A percentile compares a stretch with the other conserved stretches of the same genome.
phyloP scores from a whole-genome alignment of 2,329 filamentous ascomycete genomes.

The Bipolaris sorokiniana region DNA sequence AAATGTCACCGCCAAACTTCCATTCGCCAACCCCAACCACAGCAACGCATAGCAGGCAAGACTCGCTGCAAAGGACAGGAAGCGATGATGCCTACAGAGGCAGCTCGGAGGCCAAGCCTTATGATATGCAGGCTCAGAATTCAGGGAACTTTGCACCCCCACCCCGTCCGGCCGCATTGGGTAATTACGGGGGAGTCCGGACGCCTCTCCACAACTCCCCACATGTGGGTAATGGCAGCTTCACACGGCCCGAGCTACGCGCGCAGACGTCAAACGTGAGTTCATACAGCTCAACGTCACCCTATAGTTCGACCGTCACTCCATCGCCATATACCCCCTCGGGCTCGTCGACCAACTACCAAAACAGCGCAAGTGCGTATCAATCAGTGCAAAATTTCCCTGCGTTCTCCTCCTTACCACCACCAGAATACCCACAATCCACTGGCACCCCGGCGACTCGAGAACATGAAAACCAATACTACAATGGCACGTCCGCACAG shows the following conservation, averaged over 20 bases:
- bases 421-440: slow-evolving; percentile 58
- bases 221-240: slow-evolving; percentile 44
- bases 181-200: slow-evolving; percentile 39
- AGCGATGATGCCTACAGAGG: slow-evolving; percentile 47
- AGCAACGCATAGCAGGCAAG: slow-evolving; percentile 37
- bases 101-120: slow-evolving; percentile 41
- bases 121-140: slow-evolving; percentile 43
- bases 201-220: slow-evolving; percentile 46
- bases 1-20: slow-evolving; percentile 46
- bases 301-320: slow-evolving; percentile 46
- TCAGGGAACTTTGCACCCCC: slow-evolving; percentile 47
- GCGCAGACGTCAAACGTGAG: slow-evolving; percentile 46
- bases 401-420: slow-evolving; percentile 65
- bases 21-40: slow-evolving; percentile 43
- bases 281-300: slow-evolving; percentile 44
- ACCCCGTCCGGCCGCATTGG: slow-evolving; percentile 43
- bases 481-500: slow-evolving; percentile 45
- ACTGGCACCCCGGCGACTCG: slow-evolving; percentile 45
- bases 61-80: slow-evolving; percentile 42
- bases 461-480: slow-evolving; percentile 45
- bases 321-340: slow-evolving; percentile 57
- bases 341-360: slow-evolving; percentile 51
- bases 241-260: slow-evolving; percentile 44
- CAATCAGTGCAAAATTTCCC: slow-evolving; percentile 67
- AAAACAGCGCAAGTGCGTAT: slow-evolving; percentile 54